Evolutionary conservation across 805 yeast species (phyloP).

Genomic region (Candida maris): DNA sequence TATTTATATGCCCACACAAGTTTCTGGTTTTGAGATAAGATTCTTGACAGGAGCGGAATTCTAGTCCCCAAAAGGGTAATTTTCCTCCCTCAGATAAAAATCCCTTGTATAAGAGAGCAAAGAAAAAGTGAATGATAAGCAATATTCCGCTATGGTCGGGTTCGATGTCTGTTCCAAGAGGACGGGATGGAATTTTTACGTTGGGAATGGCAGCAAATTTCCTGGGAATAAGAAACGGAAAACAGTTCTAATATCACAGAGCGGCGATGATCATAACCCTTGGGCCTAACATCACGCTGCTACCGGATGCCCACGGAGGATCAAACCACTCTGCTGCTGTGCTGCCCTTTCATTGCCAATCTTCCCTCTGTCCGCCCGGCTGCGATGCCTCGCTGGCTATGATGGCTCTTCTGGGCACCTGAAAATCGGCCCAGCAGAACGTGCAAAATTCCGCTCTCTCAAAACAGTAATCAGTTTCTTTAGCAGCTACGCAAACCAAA

Average conservation of each 20-base stretch:
- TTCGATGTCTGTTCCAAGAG: not conserved
- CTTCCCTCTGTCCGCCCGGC: no score
- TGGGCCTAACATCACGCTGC: no score
- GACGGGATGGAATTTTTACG: not conserved
- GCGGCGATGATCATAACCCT: no score
- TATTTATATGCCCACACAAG: not conserved
- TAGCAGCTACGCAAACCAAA: no score
- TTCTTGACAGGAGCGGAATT: conserved; percentile 5
- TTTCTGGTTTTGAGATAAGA: conserved; percentile 1
- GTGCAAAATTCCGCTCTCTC: conserved; percentile 1
- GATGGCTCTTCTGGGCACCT: no score
- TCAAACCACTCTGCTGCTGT: no score
- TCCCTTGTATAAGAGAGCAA: not conserved
- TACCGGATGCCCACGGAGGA: no score
- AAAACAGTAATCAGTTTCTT: conserved; percentile 1
- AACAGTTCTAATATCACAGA: no score
- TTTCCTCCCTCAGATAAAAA: conserved; percentile 1
- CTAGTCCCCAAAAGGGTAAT: conserved; percentile 6
- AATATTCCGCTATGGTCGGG: not conserved
- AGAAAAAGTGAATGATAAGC: not conserved
- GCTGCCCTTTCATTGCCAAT: no score
- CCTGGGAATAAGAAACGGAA: not conserved
- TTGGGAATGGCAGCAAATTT: not conserved
- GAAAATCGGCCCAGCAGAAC: not conserved
- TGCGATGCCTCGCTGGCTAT: no score